Conservation (phyloP, 2,329 filamentous ascomycete species). For the Hymenoscyphus infarciens region DNA sequence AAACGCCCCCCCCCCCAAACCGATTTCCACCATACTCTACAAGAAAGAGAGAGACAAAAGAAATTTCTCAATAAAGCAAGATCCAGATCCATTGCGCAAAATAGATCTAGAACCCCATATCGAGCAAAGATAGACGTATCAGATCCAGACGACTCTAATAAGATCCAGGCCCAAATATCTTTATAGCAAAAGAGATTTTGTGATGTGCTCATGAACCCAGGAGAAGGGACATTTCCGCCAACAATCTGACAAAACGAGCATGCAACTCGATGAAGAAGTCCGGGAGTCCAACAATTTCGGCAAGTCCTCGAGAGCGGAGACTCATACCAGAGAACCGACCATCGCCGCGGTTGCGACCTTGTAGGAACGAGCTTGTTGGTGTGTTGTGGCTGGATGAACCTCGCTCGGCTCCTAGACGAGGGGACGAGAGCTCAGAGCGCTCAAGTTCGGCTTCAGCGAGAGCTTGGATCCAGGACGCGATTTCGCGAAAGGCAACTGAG, state of each 20-base stretch:
- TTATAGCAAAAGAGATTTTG: background rate
- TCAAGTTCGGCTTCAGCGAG: constrained; percentile 62
- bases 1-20: background rate
- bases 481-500: constrained; percentile 58
- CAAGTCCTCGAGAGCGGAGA: constrained; percentile 57
- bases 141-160: background rate
- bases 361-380: constrained; percentile 29
- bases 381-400: constrained; percentile 19
- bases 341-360: constrained; percentile 29
- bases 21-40: background rate
- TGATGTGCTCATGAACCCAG: constrained; percentile 9
- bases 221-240: constrained; percentile 45
- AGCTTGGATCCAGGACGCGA: constrained; percentile 63
- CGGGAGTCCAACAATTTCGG: constrained; percentile 62
- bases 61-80: background rate
- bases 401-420: constrained; percentile 9
- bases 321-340: constrained; percentile 43
- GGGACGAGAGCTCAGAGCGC: constrained; percentile 29
- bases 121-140: background rate
- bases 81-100: background rate
- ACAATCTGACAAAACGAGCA: constrained; percentile 57
- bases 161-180: constrained; percentile 1
- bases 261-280: constrained; percentile 68
- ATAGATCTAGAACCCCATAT: background rate
- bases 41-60: background rate